phyloP scores from a whole-genome alignment of 2,329 filamentous ascomycete genomes.

The Pleomassaria siparia region DNA sequence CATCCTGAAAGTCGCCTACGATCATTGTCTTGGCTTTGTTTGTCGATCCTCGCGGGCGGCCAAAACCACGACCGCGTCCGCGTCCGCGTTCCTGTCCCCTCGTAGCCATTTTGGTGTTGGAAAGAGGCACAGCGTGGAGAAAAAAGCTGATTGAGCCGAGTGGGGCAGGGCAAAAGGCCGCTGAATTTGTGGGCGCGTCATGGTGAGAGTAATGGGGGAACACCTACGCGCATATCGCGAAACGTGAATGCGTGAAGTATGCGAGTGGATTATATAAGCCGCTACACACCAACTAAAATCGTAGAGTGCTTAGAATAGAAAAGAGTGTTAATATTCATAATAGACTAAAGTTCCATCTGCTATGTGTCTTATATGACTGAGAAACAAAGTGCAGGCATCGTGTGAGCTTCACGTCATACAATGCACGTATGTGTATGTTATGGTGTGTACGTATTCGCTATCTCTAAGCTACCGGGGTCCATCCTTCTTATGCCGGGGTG shows the following conservation, averaged over 20 bases:
- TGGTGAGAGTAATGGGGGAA: constrained; percentile 6
- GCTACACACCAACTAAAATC: too few species aligned
- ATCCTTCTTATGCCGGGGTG: too few species aligned
- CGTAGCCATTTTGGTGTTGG: constrained; percentile 20
- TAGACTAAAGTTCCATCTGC: too few species aligned
- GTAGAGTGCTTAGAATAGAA: too few species aligned
- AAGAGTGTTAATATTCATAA: too few species aligned
- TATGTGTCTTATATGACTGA: too few species aligned
- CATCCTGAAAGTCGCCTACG: constrained; percentile 12
- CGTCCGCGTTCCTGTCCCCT: constrained; percentile 20
- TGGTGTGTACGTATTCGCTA: too few species aligned
- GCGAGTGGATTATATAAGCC: not conserved
- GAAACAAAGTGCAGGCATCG: too few species aligned
- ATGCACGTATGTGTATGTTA: too few species aligned
- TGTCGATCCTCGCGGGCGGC: not conserved
- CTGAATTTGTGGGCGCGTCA: constrained; percentile 6
- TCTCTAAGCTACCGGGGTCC: too few species aligned
- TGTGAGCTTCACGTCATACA: too few species aligned
- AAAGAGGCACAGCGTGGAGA: not conserved
- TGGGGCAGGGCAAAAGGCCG: not conserved
- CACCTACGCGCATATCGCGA: too few species aligned
- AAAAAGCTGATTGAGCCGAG: not conserved
- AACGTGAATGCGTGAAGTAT: not conserved
- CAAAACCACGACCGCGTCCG: constrained; percentile 19
- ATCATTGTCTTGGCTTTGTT: constrained; percentile 13